Evolutionary conservation across 2,329 filamentous ascomycete species (phyloP), one percentile per base, ranked within the genome.

Genomic region (Hypoxylon sp.): DNA sequence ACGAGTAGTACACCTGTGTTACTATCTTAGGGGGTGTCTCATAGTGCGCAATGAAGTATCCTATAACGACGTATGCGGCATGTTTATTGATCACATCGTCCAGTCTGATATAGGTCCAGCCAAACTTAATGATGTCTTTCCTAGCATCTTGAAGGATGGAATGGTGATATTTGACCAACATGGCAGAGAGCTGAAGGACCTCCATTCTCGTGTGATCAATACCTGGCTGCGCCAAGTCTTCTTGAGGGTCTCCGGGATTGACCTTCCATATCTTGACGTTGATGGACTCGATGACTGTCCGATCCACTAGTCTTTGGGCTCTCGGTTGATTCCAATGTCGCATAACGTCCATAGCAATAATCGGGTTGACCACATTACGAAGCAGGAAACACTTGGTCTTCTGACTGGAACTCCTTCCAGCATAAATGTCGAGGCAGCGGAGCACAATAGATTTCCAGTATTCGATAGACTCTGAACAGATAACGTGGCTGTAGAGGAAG

Each of bases 41-140:
- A 77, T 97, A 99, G 71, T 97, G 92, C 0, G 94, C 93, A 75
- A 99, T 98, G 82, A 99, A 99, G 81, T 98, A 99, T 2, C 93
- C 94, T 68, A 99, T 97, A 5, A 99, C 90, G 4, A 98, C 95
- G 76, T 99, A 99, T 2, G 96, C 95, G 0, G 95, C 96, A 79
- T 98, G 96, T 80, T 99, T 99, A 84, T 98, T 99, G 83, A 99
- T 97, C 64, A 97, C 93, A 79, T 99, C 96, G 77, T 99, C 97
- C n/a, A 99, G 88, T 25, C 93, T 90, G 75, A 99, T 99, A 78
- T 97, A 98, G 17, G 95, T 97, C 96, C 96, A 99, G 2, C 94
- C 95, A 80, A 98, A 99, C 81, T 98, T 98, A 77, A 99, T 99
- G 69, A 99, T 95, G 72, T 99, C 96, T 81, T 99, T 99, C 40